A percentile compares a stretch with the other conserved stretches of the same genome.
Evolutionary conservation across 148 eudicot species (phyloP).

Genomic region (Pouteria glomerata): DNA sequence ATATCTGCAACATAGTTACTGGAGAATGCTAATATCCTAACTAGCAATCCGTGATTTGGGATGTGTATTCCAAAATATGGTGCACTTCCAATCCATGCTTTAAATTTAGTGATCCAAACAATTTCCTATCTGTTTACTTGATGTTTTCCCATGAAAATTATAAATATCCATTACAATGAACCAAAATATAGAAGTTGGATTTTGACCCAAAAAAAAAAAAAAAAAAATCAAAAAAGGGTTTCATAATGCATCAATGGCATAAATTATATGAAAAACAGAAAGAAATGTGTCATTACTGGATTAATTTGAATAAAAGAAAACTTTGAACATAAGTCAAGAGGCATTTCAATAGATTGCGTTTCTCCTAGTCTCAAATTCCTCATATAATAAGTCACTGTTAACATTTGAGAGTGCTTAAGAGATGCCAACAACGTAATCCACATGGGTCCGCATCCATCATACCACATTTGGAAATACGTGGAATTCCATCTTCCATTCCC

Average conservation of each 20-base stretch:
- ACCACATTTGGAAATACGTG: not conserved
- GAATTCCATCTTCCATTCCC: too few relatives aligned
- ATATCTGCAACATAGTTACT: not conserved
- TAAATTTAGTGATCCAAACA: too few relatives aligned
- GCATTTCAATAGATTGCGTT: not conserved
- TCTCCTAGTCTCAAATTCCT: not conserved
- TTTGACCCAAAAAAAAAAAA: too few relatives aligned
- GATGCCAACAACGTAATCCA: not conserved
- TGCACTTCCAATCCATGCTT: too few relatives aligned
- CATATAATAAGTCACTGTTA: not conserved
- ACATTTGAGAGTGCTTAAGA: not conserved
- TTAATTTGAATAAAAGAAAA: not conserved
- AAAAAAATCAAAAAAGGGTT: too few relatives aligned
- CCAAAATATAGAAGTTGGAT: not conserved
- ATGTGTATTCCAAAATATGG: not conserved
- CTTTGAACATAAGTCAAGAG: too few relatives aligned
- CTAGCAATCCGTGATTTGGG: not conserved
- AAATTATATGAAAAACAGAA: too few relatives aligned
- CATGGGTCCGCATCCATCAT: not conserved
- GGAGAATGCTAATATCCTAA: not conserved
- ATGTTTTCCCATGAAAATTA: not conserved
- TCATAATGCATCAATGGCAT: not conserved
- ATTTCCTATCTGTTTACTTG: not conserved
- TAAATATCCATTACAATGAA: not conserved
- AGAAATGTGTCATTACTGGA: not conserved